Percentiles rank a stretch among this genome's conserved stretches.
Evolutionary conservation across 495 filamentous ascomycete genomes (phyloP).

Genomic region (Daldinia decipiens): DNA sequence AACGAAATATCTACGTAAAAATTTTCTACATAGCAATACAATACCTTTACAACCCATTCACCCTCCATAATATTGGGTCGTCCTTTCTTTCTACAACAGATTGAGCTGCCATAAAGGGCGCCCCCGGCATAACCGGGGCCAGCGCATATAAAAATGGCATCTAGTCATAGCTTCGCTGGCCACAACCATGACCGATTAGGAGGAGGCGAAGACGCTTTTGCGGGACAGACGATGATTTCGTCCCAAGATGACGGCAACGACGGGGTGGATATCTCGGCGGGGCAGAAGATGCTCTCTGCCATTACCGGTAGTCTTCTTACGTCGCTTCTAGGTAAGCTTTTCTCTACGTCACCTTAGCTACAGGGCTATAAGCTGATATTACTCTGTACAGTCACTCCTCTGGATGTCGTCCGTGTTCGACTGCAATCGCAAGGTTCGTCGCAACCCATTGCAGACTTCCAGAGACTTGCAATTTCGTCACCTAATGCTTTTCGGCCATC

Average conservation of each 20-base stretch:
- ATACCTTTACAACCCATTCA: constrained; percentile 1
- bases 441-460: constrained; percentile 56
- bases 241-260: constrained; percentile 50
- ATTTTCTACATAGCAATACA: constrained; percentile 3
- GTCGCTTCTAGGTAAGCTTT: constrained; percentile 80
- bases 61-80: background rate
- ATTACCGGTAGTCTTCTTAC: constrained; percentile 90
- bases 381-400: constrained; percentile 77
- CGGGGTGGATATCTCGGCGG: constrained; percentile 72
- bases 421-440: constrained; percentile 79
- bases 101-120: constrained; percentile 28
- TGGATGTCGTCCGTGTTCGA: constrained; percentile 96
- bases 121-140: constrained; percentile 41
- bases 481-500: constrained; percentile 69
- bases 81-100: constrained; percentile 7
- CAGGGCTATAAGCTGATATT: constrained; percentile 33
- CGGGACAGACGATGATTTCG: constrained; percentile 43
- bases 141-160: constrained; percentile 37
- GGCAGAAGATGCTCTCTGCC: constrained; percentile 94
- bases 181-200: constrained; percentile 46
- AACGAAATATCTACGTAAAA: constrained; percentile 7
- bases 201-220: constrained; percentile 42
- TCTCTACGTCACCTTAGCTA: background rate
- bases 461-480: constrained; percentile 55
- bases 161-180: constrained; percentile 36